These are phyloP conservation scores for Stephania cephalantha DNA, from an alignment of 164 flowering plant genomes.

Conservation along the genomic window DNA sequence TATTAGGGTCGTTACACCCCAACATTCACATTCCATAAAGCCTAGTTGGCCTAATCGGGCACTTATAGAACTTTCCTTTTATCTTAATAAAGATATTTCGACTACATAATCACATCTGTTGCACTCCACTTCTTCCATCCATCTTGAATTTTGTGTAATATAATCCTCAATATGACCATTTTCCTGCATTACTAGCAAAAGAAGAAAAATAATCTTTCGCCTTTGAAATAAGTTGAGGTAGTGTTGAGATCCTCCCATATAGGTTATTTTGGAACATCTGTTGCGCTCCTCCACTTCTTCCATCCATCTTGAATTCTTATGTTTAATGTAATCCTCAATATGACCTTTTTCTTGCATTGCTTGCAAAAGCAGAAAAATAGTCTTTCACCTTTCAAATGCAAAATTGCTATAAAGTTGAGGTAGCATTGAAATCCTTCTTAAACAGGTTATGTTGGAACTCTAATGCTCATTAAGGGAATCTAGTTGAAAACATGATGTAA, in stretches of 20 bases:
- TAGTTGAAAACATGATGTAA: too few species aligned
- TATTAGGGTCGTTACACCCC: background rate
- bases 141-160: too few species aligned
- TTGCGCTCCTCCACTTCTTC: background rate
- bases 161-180: background rate
- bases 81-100: background rate
- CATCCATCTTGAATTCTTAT: background rate
- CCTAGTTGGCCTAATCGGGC: background rate
- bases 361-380: too few species aligned
- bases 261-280: background rate
- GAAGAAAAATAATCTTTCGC: too few species aligned
- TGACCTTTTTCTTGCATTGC: background rate
- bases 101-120: background rate
- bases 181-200: too few species aligned
- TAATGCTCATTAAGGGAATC: too few species aligned
- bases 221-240: too few species aligned
- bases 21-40: background rate
- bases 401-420: too few species aligned
- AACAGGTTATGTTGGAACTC: too few species aligned
- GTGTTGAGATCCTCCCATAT: too few species aligned
- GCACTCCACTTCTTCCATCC: background rate
- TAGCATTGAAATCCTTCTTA: too few species aligned
- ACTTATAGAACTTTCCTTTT: background rate
- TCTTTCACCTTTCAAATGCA: too few species aligned
- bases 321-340: background rate